A percentile compares a stretch with the other conserved stretches of the same genome.
phyloP scores from a whole-genome alignment of 805 yeast genomes.

The Candida loeiensis region DNA sequence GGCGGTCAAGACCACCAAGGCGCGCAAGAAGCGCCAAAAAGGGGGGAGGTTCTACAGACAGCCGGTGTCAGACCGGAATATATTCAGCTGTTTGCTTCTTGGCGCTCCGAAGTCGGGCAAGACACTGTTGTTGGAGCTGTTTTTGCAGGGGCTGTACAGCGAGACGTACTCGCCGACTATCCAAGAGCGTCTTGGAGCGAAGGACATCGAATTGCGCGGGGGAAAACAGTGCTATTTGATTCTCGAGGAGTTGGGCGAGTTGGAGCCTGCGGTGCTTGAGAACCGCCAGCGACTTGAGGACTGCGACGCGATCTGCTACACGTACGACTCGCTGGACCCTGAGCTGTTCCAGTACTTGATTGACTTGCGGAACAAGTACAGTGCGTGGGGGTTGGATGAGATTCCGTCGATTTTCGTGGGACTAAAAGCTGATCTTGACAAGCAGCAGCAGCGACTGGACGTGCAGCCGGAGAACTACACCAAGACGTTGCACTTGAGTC shows the following conservation, averaged over 20 bases:
- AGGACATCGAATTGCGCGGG: constrained; percentile 88
- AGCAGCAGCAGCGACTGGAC: constrained; percentile 87
- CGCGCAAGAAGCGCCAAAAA: constrained; percentile 67
- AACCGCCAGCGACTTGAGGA: constrained; percentile 66
- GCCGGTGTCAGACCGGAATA: constrained; percentile 75
- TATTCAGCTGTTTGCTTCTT: constrained; percentile 82
- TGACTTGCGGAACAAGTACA: constrained; percentile 59
- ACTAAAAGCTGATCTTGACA: constrained; percentile 89
- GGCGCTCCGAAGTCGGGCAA: constrained; percentile 90
- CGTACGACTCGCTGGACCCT: constrained; percentile 95
- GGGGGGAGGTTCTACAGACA: constrained; percentile 63
- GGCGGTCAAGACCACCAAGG: constrained; percentile 74
- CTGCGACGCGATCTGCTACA: constrained; percentile 87
- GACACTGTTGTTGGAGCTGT: constrained; percentile 76
- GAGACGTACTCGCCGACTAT: constrained; percentile 78
- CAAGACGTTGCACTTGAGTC: constrained; percentile 57
- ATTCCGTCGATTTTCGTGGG: constrained; percentile 89
- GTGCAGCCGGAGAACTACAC: constrained; percentile 87
- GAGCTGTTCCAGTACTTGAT: constrained; percentile 84
- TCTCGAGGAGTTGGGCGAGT: constrained; percentile 83
- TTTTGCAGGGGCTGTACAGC: constrained; percentile 61
- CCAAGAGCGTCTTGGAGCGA: constrained; percentile 77
- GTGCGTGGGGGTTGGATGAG: constrained; percentile 47
- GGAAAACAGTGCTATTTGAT: constrained; percentile 94
- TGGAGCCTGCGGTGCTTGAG: constrained; percentile 77